These are phyloP conservation scores for Dactylellina leptospora DNA, from an alignment of 2,329 filamentous ascomycete genomes.

Conservation along the genomic window DNA sequence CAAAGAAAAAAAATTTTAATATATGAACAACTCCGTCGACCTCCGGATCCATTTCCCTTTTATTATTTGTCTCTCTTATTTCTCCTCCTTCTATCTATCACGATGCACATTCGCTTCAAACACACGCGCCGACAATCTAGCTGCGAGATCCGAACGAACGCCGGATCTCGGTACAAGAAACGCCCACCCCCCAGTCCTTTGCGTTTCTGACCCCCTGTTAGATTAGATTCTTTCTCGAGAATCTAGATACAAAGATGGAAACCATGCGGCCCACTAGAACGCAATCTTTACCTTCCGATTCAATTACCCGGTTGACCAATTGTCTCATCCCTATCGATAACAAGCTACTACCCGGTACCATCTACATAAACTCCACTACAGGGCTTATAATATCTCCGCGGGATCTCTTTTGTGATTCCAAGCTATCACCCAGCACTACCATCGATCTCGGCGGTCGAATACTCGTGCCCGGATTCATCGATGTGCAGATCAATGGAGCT, in stretches of 20 bases:
- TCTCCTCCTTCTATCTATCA: slow-evolving; percentile 30
- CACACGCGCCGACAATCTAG: neutral
- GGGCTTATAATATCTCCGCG: slow-evolving; percentile 82
- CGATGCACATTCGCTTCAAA: slow-evolving; percentile 32
- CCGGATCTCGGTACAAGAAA: slow-evolving; percentile 32
- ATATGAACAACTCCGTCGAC: slow-evolving; percentile 27
- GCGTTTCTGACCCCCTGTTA: neutral
- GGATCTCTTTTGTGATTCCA: slow-evolving; percentile 73
- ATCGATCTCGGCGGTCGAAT: slow-evolving; percentile 85
- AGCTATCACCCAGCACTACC: slow-evolving; percentile 74
- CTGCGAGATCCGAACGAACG: slow-evolving; percentile 4
- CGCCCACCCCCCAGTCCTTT: neutral
- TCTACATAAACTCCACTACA: slow-evolving; percentile 85
- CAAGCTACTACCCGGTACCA: slow-evolving; percentile 75
- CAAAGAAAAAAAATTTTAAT: too few relatives aligned
- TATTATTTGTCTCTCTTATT: slow-evolving; percentile 15
- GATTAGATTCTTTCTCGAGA: neutral
- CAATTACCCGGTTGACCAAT: slow-evolving; percentile 87
- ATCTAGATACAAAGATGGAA: neutral
- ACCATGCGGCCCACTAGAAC: slow-evolving; percentile 23
- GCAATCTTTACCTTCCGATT: slow-evolving; percentile 43
- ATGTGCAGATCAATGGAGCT: slow-evolving; percentile 89
- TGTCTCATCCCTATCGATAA: slow-evolving; percentile 78
- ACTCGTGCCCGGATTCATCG: slow-evolving; percentile 84
- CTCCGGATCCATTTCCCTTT: slow-evolving; percentile 2